Percentiles rank a stretch among this genome's conserved stretches.
Conservation (phyloP, 2,329 filamentous ascomycete genomes). For the Coccinonectria pachysandricola region DNA sequence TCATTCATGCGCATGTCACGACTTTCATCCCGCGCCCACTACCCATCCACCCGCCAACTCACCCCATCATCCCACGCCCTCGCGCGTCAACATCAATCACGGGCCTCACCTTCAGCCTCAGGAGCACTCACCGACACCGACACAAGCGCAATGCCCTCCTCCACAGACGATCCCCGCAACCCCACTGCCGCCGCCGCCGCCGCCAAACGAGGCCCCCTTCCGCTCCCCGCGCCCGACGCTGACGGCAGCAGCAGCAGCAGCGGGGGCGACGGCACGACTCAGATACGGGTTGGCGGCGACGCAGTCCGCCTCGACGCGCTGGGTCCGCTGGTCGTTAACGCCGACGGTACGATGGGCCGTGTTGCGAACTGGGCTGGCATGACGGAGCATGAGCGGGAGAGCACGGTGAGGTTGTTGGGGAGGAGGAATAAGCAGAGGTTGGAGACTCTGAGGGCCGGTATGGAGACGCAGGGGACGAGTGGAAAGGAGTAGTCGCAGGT, state of each 20-base stretch:
- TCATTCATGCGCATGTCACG: too few relatives aligned
- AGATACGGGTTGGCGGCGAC: conserved; percentile 17
- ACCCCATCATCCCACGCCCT: too few relatives aligned
- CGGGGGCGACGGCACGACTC: conserved; percentile 15
- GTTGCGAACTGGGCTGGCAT: conserved; percentile 67
- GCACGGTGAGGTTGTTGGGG: conserved; percentile 55
- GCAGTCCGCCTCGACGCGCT: conserved; percentile 54
- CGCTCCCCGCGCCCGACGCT: conserved; percentile 19
- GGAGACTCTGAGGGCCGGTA: conserved; percentile 34
- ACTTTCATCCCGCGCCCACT: too few relatives aligned
- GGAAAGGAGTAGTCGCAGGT: background rate
- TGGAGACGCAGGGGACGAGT: background rate
- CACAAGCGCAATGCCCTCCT: too few relatives aligned
- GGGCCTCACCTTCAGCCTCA: too few relatives aligned
- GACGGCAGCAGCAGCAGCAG: conserved; percentile 4
- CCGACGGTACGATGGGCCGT: conserved; percentile 59
- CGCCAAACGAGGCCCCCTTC: conserved; percentile 1
- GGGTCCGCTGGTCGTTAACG: conserved; percentile 64
- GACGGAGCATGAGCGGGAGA: conserved; percentile 56
- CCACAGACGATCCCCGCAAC: too few relatives aligned
- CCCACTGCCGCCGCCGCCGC: background rate
- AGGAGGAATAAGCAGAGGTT: conserved; percentile 58
- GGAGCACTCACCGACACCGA: too few relatives aligned
- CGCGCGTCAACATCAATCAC: too few relatives aligned
- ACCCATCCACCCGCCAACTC: too few relatives aligned